phyloP scores from a whole-genome alignment of 495 filamentous ascomycete genomes.

The Penicillium antarcticum region DNA sequence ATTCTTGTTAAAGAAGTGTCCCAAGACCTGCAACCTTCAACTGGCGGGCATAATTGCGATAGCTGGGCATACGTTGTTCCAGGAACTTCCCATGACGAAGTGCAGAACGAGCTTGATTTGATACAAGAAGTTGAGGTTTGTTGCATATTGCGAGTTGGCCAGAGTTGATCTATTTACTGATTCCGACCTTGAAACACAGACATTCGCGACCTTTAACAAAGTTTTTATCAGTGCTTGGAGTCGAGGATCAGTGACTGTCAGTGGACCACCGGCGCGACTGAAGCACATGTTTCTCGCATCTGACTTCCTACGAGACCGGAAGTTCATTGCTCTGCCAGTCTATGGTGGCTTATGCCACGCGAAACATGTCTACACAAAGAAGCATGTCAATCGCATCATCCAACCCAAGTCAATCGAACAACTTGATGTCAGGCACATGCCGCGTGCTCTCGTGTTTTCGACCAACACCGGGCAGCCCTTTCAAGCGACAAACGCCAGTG shows the following conservation, averaged over 20 bases:
- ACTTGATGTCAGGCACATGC: no score
- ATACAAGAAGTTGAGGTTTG: slow-evolving; percentile 14
- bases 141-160: no score
- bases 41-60: slow-evolving; percentile 13
- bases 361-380: slow-evolving; percentile 33
- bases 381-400: slow-evolving; percentile 14
- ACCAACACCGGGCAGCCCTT: no score
- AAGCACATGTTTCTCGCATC: slow-evolving; percentile 29
- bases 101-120: slow-evolving; percentile 34
- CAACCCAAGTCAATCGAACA: no score
- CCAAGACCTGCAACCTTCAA: slow-evolving; percentile 27
- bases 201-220: slow-evolving; percentile 17
- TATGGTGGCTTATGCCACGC: slow-evolving; percentile 42
- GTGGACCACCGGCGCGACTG: slow-evolving; percentile 40
- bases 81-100: slow-evolving; percentile 22
- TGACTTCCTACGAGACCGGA: slow-evolving; percentile 28
- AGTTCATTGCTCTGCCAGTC: slow-evolving; percentile 27
- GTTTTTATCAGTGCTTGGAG: slow-evolving; percentile 35
- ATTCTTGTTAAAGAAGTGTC: slow-evolving; percentile 33
- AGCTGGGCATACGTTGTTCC: slow-evolving; percentile 44
- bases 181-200: no score
- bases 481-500: no score
- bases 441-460: no score
- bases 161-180: no score
- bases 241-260: slow-evolving; percentile 36